Evolutionary conservation across 108 stramenopile genomes (phyloP), one percentile per base, ranked within the genome.

Genomic region (Asterionellopsis glacialis): DNA sequence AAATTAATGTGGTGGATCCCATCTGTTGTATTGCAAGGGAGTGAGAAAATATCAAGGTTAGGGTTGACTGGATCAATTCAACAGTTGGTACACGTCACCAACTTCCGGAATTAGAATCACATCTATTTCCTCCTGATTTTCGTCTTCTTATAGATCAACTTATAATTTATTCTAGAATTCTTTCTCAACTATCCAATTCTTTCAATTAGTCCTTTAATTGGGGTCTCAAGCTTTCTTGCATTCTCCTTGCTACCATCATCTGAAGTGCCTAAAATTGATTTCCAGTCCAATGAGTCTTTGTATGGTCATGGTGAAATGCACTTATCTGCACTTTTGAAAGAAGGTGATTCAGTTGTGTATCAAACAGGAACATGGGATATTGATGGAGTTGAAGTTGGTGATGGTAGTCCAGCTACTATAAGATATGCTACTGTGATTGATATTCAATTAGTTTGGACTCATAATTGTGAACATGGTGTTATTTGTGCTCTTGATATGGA

Each of bases 391-490:
- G 51, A 57, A 55, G 87, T 88, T 18, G 85, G 86, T 28, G 52
- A 69, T 59, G 75, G 79, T 22, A 33, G 40, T 7, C 52, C 47
- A n/a, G 19, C 60, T n/a, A 22, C 12, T 18, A 67, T 69, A 23
- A 33, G 55, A 23, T 82, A 69, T 64, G 56, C 58, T 44, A 27
- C 51, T 9, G 68, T 88, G 0, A 83, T 83, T 38, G 69, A 71
- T 4, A 63, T 85, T 11, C 87, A 88, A 64, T 27, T 88, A 0
- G 87, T 88, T 11, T 88, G 87, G 87, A 88, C 87, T 9, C 87
- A 88, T 67, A 80, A 88, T 61, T 88, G 87, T 63, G 87, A 88
- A 56, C 87, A 88, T 63, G 87, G 87, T 9, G 72, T 85, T n/a
- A 47, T 88, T 16, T 64, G 81, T 45, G 87, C 81, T 39, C 60